Evolutionary conservation across 2,329 filamentous ascomycete species (phyloP), one percentile per base, ranked within the genome.

Genomic region (Colletotrichum noveboracense): DNA sequence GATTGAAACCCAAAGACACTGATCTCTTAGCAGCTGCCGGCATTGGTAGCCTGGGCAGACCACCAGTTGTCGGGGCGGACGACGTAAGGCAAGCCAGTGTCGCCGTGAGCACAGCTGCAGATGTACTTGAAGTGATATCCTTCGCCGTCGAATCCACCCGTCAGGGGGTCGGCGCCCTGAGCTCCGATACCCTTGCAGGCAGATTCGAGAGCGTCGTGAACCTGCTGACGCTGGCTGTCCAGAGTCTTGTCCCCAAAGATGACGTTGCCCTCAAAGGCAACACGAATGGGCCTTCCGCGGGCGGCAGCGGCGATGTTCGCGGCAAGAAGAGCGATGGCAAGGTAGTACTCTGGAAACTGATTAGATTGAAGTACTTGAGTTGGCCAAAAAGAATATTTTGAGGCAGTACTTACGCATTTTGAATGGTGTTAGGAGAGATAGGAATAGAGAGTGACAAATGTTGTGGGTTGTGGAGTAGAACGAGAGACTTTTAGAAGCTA

Each of bases 171-270:
- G 0, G 43, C 43, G 43, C 43, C 43, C 43, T 48, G 43, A 0
- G 43, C 43, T 0, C 43, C 43, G 10, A 48, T 48, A 0, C 43
- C 43, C 43, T 48, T 48, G 6, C 43, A 48, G 6, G 43, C 38
- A 0, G 1, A 0, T 2, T 48, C 38, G 6, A 48, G 9, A 0
- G 43, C 43, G 18, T 48, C 43, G 43, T 48, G 43, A 0, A 48
- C 43, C 0, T 48, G 43, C 18, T n/a, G 18, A 1, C 43, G 43
- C 43, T 48, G 43, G 43, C 43, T 48, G 6, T 48, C 43, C 43
- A 48, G 10, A 21, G 43, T 48, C 43, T 48, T n/a, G 1, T 48
- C 43, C 9, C 43, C 43, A 21, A 48, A 21, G 9, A 48, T 48
- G 43, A 48, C 43, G 43, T 48, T 48, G 43, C 43, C 43, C 43